These are phyloP conservation scores for Raphanus sativus DNA, from an alignment of 345 rosid genomes.

Conservation along the genomic window DNA sequence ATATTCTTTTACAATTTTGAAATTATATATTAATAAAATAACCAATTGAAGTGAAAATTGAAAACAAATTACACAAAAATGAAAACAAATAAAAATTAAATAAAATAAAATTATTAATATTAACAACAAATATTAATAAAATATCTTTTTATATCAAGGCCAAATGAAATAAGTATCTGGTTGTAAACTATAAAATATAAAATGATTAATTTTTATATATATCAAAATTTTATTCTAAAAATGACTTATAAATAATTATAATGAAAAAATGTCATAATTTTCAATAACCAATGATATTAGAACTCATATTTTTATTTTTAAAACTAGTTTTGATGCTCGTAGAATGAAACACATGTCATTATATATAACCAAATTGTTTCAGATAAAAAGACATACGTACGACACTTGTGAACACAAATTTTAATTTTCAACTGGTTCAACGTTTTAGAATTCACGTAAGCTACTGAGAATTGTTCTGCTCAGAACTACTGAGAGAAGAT, in stretches of 20 bases:
- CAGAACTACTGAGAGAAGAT: not conserved
- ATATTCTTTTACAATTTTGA: not conserved
- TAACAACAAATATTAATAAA: no score
- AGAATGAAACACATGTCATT: not conserved
- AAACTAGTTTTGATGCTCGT: not conserved
- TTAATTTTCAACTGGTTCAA: not conserved
- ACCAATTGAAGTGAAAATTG: not conserved
- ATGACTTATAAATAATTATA: not conserved
- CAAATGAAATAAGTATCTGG: not conserved
- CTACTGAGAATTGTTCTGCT: not conserved
- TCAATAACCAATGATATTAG: not conserved
- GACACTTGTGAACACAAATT: not conserved
- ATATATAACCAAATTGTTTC: no score
- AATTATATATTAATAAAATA: no score
- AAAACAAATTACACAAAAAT: no score
- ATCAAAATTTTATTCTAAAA: not conserved
- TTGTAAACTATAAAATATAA: no score
- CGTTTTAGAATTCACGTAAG: not conserved
- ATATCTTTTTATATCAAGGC: not conserved
- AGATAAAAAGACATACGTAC: not conserved
- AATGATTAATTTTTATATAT: no score
- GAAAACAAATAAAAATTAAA: no score
- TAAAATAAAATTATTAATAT: no score
- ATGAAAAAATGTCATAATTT: not conserved
- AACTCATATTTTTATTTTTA: not conserved